Evolutionary conservation across 495 filamentous ascomycete genomes (phyloP).

Genomic region (Xylaria acuta): DNA sequence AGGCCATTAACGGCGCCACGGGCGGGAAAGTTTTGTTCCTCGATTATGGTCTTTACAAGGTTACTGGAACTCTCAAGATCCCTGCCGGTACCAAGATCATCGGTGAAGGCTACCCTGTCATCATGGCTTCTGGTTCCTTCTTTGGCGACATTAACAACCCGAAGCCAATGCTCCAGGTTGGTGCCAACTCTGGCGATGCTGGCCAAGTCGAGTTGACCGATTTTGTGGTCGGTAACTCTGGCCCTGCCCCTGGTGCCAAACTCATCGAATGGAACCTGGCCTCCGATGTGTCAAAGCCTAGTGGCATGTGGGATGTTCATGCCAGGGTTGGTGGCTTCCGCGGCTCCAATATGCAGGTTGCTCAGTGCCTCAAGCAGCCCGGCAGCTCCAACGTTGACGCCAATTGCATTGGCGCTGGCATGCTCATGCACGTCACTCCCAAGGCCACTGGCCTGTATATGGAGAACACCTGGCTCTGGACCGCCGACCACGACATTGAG

Average conservation of each 20-base stretch:
- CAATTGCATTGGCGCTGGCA: slow-evolving; percentile 74
- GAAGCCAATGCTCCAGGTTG: slow-evolving; percentile 72
- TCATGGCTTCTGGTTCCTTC: slow-evolving; percentile 76
- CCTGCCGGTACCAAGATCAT: slow-evolving; percentile 69
- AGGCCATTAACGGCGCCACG: slow-evolving; percentile 63
- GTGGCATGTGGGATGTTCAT: slow-evolving; percentile 91
- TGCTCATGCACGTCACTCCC: slow-evolving; percentile 79
- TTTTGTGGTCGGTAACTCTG: slow-evolving; percentile 74
- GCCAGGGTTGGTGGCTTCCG: slow-evolving; percentile 80
- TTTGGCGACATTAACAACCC: slow-evolving; percentile 78
- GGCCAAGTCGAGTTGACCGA: slow-evolving; percentile 83
- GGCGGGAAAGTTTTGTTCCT: slow-evolving; percentile 66
- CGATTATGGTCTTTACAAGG: slow-evolving; percentile 66
- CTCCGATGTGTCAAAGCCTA: slow-evolving; percentile 61
- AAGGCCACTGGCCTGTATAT: slow-evolving; percentile 71
- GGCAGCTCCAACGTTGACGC: slow-evolving; percentile 54
- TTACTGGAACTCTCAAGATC: slow-evolving; percentile 70
- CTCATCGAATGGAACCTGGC: slow-evolving; percentile 77
- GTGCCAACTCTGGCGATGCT: slow-evolving; percentile 70
- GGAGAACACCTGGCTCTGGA: slow-evolving; percentile 95
- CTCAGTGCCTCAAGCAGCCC: slow-evolving; percentile 72
- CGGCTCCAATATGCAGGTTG: slow-evolving; percentile 78
- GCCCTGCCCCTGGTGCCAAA: slow-evolving; percentile 70
- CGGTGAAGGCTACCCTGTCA: slow-evolving; percentile 86
- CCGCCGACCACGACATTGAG: slow-evolving; percentile 91